Evolutionary conservation across 176 grass and related monocot species (phyloP).

Genomic region (Calamus simplicifolius): DNA sequence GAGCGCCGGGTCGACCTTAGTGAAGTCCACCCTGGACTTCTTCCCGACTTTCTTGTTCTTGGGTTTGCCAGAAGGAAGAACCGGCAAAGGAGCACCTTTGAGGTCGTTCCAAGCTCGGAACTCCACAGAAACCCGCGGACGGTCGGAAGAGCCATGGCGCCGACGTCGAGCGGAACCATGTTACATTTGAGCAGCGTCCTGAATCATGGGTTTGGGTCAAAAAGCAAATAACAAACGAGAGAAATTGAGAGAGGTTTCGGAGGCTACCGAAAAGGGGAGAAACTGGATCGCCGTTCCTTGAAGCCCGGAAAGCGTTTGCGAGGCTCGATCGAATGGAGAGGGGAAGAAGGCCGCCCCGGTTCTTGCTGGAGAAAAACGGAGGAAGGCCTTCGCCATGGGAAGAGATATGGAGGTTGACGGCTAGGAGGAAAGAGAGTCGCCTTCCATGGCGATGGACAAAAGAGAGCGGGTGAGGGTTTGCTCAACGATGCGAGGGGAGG

Average conservation of each 20-base stretch:
- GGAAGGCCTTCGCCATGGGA: too few relatives aligned
- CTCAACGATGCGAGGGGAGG: too few relatives aligned
- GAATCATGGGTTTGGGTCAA: not conserved
- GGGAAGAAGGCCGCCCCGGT: too few relatives aligned
- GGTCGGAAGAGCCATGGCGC: conserved; percentile 1
- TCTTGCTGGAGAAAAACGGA: too few relatives aligned
- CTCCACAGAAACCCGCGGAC: not conserved
- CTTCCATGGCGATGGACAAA: too few relatives aligned
- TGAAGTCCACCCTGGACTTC: conserved; percentile 78
- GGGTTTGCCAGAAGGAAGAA: conserved; percentile 21
- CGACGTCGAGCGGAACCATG: too few relatives aligned
- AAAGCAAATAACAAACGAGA: not conserved
- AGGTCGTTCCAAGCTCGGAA: not conserved
- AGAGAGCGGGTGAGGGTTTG: too few relatives aligned
- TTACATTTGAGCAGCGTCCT: not conserved
- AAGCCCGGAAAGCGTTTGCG: too few relatives aligned
- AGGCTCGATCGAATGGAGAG: too few relatives aligned
- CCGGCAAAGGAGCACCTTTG: not conserved
- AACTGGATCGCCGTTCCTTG: not conserved
- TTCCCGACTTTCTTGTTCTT: conserved; percentile 52
- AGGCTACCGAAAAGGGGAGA: not conserved
- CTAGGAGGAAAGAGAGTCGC: too few relatives aligned
- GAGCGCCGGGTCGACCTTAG: conserved; percentile 58
- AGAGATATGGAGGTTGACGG: too few relatives aligned
- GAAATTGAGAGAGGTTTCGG: not conserved